phyloP scores from a whole-genome alignment of 1,139 yeast genomes.

The Suhomyces chickasaworum region DNA sequence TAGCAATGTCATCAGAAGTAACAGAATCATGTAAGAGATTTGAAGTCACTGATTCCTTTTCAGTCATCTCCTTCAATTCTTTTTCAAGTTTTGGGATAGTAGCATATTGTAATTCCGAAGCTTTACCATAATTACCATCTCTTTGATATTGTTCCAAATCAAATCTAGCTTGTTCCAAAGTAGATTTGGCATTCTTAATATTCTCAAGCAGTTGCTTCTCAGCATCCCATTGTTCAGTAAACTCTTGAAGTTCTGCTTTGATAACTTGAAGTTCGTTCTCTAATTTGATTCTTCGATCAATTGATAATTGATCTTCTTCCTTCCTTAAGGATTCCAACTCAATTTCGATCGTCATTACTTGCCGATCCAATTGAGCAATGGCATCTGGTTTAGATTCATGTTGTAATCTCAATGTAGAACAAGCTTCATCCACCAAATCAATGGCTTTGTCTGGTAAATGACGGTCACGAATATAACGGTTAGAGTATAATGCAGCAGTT shows the following conservation, averaged over 20 bases:
- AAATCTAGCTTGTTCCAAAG: slow-evolving; percentile 78
- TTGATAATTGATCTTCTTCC: slow-evolving; percentile 83
- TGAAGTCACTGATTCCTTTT: slow-evolving; percentile 42
- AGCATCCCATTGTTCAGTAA: slow-evolving; percentile 83
- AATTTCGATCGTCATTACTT: slow-evolving; percentile 90
- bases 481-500: slow-evolving; percentile 88
- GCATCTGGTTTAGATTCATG: slow-evolving; percentile 98
- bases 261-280: slow-evolving; percentile 67
- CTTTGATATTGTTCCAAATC: slow-evolving; percentile 84
- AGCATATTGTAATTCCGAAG: slow-evolving; percentile 87
- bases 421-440: slow-evolving; percentile 95
- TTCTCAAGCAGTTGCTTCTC: slow-evolving; percentile 76
- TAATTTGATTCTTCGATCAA: slow-evolving; percentile 67
- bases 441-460: slow-evolving; percentile 95
- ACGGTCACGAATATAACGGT: slow-evolving; percentile 88
- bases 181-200: slow-evolving; percentile 76
- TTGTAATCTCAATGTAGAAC: slow-evolving; percentile 89
- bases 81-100: slow-evolving; percentile 78
- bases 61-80: slow-evolving; percentile 50
- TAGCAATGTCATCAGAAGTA: slow-evolving; percentile 89
- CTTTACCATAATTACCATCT: slow-evolving; percentile 81
- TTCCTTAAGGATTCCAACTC: slow-evolving; percentile 91
- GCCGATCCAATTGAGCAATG: slow-evolving; percentile 83
- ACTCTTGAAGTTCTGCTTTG: slow-evolving; percentile 61
- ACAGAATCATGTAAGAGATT: slow-evolving; percentile 84